Base-by-base conservation (phyloP, 306 rosid species). In the Astragalus glycyphyllos region DNA sequence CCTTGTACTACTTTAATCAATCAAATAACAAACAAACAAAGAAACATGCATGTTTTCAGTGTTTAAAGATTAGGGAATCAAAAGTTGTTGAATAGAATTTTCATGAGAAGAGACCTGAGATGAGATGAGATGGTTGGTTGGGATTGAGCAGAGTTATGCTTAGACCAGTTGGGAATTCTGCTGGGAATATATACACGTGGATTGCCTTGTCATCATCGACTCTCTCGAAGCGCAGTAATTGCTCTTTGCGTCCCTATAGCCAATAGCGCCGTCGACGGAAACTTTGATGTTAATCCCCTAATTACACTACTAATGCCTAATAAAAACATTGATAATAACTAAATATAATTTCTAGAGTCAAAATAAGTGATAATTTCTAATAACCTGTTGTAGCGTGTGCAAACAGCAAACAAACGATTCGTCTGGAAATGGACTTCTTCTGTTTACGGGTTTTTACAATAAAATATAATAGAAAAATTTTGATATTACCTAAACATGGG, bases 161-260 rank as follows among this genome's bases (percentile, higher is more conserved):
- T 1, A 63, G 61, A 41, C 15, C 15, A 65, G 56, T 61, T 14
- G 11, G 55, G 74, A 67, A 3, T 57, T 42, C 44, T 29, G 15
- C 48, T 58, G 64, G 47, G 66, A 79, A 76, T 37, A 74, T 62
- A 79, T 12, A 64, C 69, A 64, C 78, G 79, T 7, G 61, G 58
- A 15, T 35, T 34, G 54, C 81, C 45, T 66, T 38, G 88, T 77
- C 87, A 69, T 55, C 75, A 85, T 85, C 90, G 86, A 69, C 63
- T 44, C 20, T 26, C 53, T 16, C 63, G 31, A 44, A 56, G 54
- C 20, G 69, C 68, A 8, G 76, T 65, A 71, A 32, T 56, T 49
- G 46, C 17, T 48, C 26, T 71, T 44, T 34, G 66, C 67, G 67
- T 17, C 6, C 26, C 44, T 5, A 63, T 32, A 12, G 16, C 20